Base-by-base conservation (phyloP, 2,329 filamentous ascomycete species). In the Venturia carpophila region DNA sequence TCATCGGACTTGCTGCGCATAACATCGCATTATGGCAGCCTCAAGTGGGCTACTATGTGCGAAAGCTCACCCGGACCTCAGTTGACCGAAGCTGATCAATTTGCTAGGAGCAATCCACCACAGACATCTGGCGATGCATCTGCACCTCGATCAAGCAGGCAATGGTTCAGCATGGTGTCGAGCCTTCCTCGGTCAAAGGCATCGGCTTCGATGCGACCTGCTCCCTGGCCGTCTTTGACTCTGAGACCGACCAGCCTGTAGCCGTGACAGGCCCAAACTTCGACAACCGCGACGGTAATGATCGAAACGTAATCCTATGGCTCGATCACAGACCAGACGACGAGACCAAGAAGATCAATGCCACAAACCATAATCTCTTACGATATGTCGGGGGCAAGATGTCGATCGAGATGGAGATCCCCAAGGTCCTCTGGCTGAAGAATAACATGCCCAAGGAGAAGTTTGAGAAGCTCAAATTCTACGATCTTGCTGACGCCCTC, bases 341-440 rank as follows among this genome's bases (percentile, higher is more conserved):
- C 67, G 94, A 99, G 82, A 95, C 93, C 0, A 87, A 90, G 68
- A 89, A 90, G 78, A 96, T 99, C 79, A 99, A 99, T 76, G 86
- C 86, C 64, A 97, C 94, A 2, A 83, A 87, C 64, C 94, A 99
- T 80, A 94, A 95, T 76, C 82, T 99, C 64, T 85, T 99, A 66
- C 89, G 92, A 72, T 99, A 99, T 74, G 94, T 99, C 21, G 94
- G 94, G 70, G 94, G 94, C 68, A 93, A 89, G 75, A 99, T 99
- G 94, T 96, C 91, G 75, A 93, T 97, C 69, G 94, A 99, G 81
- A 99, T 99, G 94, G 94, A 99, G 76, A 95, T 99, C 65, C 94
- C 94, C 68, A 99, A 99, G 79, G 91, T 97, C 1, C 82, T 97
- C 66, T 99, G 94, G 94, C 83, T 99, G 73, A 97, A 97, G 83